Evolutionary conservation across 768 basidiomycete species (phyloP).

Genomic region (Trametes cingulata): DNA sequence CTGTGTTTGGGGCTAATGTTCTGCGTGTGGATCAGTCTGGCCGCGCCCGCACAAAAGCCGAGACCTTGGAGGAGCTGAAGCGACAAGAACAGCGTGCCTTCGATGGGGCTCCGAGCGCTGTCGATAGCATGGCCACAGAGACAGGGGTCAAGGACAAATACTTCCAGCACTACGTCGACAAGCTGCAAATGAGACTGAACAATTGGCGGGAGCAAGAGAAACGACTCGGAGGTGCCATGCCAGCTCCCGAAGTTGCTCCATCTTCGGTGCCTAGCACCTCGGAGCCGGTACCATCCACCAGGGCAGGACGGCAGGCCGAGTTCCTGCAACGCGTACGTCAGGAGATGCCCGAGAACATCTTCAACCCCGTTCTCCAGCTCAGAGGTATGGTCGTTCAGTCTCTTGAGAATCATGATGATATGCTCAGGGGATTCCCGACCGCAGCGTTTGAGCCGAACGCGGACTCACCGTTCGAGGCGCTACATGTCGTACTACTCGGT

Average conservation of each 20-base stretch:
- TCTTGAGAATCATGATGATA: not conserved
- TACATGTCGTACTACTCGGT: slow-evolving; percentile 45
- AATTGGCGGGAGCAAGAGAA: slow-evolving; percentile 8
- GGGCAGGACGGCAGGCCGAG: slow-evolving; percentile 22
- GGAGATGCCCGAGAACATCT: not conserved
- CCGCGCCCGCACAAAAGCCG: not conserved
- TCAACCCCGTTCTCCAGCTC: not conserved
- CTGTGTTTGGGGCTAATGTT: too few species aligned
- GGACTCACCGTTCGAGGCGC: slow-evolving; percentile 46
- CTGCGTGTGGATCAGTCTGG: slow-evolving; percentile 37
- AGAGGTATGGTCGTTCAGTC: not conserved
- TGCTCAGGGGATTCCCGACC: too few species aligned
- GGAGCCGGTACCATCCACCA: not conserved
- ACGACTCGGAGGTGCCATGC: not conserved
- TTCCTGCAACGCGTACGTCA: slow-evolving; percentile 35
- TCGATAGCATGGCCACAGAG: slow-evolving; percentile 23
- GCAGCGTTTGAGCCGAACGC: slow-evolving; percentile 42
- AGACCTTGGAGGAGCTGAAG: not conserved
- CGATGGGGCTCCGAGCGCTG: not conserved
- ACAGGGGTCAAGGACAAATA: slow-evolving; percentile 37
- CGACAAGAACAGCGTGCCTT: not conserved
- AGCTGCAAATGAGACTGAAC: slow-evolving; percentile 20
- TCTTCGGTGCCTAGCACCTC: too few species aligned
- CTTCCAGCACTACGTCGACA: slow-evolving; percentile 31
- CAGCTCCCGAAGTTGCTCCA: too few species aligned